Conservation (phyloP, 345 rosid genomes). For the Euclidium syriacum region DNA sequence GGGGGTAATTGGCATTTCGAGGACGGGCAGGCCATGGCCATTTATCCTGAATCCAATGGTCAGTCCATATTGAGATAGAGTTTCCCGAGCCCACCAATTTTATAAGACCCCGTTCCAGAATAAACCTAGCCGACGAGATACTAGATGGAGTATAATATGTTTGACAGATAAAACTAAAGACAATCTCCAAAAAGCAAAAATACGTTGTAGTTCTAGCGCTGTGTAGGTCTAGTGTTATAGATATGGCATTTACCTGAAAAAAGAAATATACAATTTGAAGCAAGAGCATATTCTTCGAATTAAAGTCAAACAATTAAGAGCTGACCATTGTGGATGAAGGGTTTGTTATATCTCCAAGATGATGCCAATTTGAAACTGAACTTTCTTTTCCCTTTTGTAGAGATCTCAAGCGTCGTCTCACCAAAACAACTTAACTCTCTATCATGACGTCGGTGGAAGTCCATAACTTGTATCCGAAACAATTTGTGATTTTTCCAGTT, state of each 20-base stretch:
- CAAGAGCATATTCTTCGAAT: not conserved
- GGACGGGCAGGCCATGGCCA: no score
- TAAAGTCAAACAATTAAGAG: not conserved
- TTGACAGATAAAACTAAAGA: no score
- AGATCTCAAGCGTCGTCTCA: slow-evolving; percentile 47
- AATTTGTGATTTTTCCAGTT: slow-evolving; percentile 36
- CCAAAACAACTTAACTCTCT: slow-evolving; percentile 65
- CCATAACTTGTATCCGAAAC: slow-evolving; percentile 36
- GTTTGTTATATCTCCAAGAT: slow-evolving; percentile 34
- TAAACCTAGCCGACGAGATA: no score
- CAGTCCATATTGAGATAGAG: no score
- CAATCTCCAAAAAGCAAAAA: no score
- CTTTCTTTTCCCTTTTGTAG: slow-evolving; percentile 57
- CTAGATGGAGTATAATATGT: no score
- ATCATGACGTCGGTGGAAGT: slow-evolving; percentile 32
- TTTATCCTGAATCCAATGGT: no score
- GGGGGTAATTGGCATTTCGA: no score
- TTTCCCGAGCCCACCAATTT: no score
- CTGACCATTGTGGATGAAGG: slow-evolving; percentile 28
- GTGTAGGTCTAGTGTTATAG: slow-evolving; percentile 22
- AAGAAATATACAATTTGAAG: not conserved
- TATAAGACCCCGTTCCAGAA: no score
- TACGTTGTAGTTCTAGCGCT: slow-evolving; percentile 19
- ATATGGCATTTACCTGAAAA: slow-evolving; percentile 15
- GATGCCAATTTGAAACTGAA: slow-evolving; percentile 39